A percentile compares a stretch with the other conserved stretches of the same genome.
These are phyloP conservation scores for Cladosporium sp. DNA, from an alignment of 2,329 filamentous ascomycete species.

Conservation along the genomic window DNA sequence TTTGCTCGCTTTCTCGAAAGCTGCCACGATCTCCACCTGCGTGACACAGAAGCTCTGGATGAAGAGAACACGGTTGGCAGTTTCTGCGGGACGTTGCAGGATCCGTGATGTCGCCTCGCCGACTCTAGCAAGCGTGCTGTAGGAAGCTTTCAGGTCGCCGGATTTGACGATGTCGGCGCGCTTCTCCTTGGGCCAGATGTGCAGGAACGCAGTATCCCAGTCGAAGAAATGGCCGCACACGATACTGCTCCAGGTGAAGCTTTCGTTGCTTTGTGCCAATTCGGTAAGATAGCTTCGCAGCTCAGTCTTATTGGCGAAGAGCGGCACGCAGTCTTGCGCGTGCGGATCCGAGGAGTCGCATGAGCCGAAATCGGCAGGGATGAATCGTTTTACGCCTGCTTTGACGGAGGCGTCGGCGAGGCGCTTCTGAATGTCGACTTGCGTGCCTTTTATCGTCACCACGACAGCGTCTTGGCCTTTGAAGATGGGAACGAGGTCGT, in stretches of 20 bases:
- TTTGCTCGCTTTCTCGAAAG: slow-evolving; percentile 47
- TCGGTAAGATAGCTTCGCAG: slow-evolving; percentile 51
- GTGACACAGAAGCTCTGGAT: slow-evolving; percentile 55
- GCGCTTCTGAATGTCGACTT: slow-evolving; percentile 43
- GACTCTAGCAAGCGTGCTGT: slow-evolving; percentile 50
- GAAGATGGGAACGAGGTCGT: slow-evolving; percentile 49
- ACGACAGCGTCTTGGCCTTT: slow-evolving; percentile 56
- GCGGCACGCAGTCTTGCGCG: slow-evolving; percentile 41
- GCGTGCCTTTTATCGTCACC: slow-evolving; percentile 40
- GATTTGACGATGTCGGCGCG: slow-evolving; percentile 55
- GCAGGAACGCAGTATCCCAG: slow-evolving; percentile 54
- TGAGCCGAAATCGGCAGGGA: slow-evolving; percentile 57
- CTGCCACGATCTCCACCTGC: slow-evolving; percentile 54
- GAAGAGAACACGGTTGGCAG: slow-evolving; percentile 56
- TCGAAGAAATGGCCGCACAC: slow-evolving; percentile 60
- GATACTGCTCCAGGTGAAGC: slow-evolving; percentile 58
- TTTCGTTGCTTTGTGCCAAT: slow-evolving; percentile 30
- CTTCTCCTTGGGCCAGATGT: slow-evolving; percentile 47
- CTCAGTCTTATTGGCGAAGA: slow-evolving; percentile 50
- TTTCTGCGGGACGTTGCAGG: slow-evolving; percentile 47
- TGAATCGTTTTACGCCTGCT: slow-evolving; percentile 58
- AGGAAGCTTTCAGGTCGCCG: slow-evolving; percentile 50
- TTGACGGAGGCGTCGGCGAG: slow-evolving; percentile 57
- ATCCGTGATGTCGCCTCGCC: slow-evolving; percentile 50
- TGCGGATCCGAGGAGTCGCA: slow-evolving; percentile 37